Conservation (phyloP, 2,329 filamentous ascomycete species). For the Paraconiothyrium sp. region DNA sequence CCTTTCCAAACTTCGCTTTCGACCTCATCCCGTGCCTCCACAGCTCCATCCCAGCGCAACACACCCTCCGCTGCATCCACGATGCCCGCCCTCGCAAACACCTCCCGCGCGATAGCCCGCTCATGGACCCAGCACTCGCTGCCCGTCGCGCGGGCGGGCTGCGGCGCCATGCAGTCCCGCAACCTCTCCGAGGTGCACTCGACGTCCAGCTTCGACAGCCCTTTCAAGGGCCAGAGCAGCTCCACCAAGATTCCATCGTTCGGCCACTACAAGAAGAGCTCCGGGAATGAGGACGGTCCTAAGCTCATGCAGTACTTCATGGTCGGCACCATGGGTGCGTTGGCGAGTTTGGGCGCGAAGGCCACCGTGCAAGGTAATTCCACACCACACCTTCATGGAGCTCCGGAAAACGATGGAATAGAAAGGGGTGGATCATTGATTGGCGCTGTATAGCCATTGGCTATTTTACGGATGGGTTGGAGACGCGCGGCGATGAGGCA, state of each 20-base stretch:
- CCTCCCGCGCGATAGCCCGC: slow-evolving; percentile 58
- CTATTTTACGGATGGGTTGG: slow-evolving; percentile 41
- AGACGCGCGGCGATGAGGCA: slow-evolving; percentile 35
- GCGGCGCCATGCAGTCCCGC: slow-evolving; percentile 57
- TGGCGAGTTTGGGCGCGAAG: slow-evolving; percentile 94
- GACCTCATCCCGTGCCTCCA: slow-evolving; percentile 31
- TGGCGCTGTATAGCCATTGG: slow-evolving; percentile 39
- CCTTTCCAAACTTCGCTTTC: slow-evolving; percentile 23
- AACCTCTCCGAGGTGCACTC: slow-evolving; percentile 49
- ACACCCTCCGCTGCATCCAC: slow-evolving; percentile 45
- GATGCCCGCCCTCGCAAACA: slow-evolving; percentile 61
- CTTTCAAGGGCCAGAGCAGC: slow-evolving; percentile 63
- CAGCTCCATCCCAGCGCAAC: slow-evolving; percentile 32
- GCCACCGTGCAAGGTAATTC: slow-evolving; percentile 93
- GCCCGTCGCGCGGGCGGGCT: slow-evolving; percentile 56
- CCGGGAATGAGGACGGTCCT: slow-evolving; percentile 71
- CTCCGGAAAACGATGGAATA: slow-evolving; percentile 18
- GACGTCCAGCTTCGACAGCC: slow-evolving; percentile 60
- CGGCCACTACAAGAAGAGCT: slow-evolving; percentile 82
- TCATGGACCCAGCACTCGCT: slow-evolving; percentile 58
- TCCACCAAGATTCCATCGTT: slow-evolving; percentile 85
- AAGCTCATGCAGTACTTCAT: slow-evolving; percentile 98
- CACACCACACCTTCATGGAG: slow-evolving; percentile 21
- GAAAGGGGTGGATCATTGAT: background rate
- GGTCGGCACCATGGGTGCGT: slow-evolving; percentile 92